A percentile compares a stretch with the other conserved stretches of the same genome.
phyloP scores from a whole-genome alignment of 345 rosid genomes.

The Nephelium lappaceum region DNA sequence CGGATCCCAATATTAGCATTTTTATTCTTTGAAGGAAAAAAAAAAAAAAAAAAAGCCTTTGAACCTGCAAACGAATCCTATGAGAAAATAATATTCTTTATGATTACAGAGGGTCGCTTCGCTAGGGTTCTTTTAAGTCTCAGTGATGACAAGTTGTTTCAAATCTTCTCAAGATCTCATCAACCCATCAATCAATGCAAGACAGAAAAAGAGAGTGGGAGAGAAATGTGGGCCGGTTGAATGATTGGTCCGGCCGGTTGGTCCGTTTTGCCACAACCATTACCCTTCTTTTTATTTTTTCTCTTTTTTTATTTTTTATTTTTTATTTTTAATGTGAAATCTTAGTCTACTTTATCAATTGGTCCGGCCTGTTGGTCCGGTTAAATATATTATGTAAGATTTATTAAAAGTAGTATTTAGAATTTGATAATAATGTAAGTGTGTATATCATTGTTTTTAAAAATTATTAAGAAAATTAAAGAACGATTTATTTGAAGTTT shows the following conservation, averaged over 20 bases:
- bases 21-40: neutral
- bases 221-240: neutral
- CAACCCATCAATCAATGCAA: slow-evolving; percentile 6
- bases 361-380: too few relatives aligned
- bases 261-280: slow-evolving; percentile 14
- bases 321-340: too few relatives aligned
- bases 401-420: too few relatives aligned
- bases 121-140: neutral
- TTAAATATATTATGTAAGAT: too few relatives aligned
- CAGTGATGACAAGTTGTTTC: neutral
- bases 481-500: too few relatives aligned
- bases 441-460: too few relatives aligned
- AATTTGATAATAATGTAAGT: too few relatives aligned
- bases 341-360: too few relatives aligned
- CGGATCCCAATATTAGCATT: neutral
- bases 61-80: slow-evolving; percentile 13
- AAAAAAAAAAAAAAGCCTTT: neutral
- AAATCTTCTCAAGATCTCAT: slow-evolving; percentile 6
- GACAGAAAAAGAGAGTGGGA: neutral
- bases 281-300: neutral
- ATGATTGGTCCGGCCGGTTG: slow-evolving; percentile 3
- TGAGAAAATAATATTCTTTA: neutral
- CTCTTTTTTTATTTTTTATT: neutral
- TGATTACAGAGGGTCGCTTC: neutral
- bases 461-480: too few relatives aligned